Base-by-base conservation (phyloP, 2,329 filamentous ascomycete genomes). In the Malbranchea zuffiana region DNA sequence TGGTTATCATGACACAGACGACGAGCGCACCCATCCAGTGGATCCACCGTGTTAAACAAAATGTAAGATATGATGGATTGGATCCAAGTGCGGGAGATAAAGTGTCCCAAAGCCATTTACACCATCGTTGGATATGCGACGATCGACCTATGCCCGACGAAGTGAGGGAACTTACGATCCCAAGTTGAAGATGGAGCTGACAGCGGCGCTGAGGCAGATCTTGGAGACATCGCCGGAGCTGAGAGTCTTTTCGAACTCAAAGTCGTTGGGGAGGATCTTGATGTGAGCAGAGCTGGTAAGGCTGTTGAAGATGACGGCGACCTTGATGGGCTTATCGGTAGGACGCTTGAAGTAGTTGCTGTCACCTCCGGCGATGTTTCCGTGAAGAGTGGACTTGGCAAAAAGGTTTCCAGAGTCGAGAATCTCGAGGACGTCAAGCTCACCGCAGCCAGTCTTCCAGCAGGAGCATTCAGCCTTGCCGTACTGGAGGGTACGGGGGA, bases 371-470 rank as follows among this genome's bases (percentile, higher is more conserved):
- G 72, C 64, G 27, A 41, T 38, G 12, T 53, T 55, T 44, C 68
- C 62, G 60, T 86, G 81, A 49, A 85, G 66, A 11, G 80, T 82
- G 25, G 75, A 77, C 62, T 82, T 85, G 60, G 74, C 72, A 50
- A 74, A 74, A 28, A 63, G 68, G 54, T 79, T 74, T 18, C 80
- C 81, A 1, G 68, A 55, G 42, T 70, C 66, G 26, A 87, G 72
- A 16, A 82, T 69, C 61, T 87, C 82, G 50, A 80, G 77, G 37
- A 86, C 68, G 51, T 88, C 82, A 44, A 81, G 73, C 61, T 88
- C 82, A 49, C 80, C 81, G 53, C 82, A 86, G 24, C 74, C 75
- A 50, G 53, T 66, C 8, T 58, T 59, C 80, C 80, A 86, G 67
- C 82, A 87, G 41, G 74, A 81, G 67, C 82, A 87, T 2, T 61